Evolutionary conservation across 2,329 filamentous ascomycete species (phyloP).

Genomic region (Ceratocystis huliohia): DNA sequence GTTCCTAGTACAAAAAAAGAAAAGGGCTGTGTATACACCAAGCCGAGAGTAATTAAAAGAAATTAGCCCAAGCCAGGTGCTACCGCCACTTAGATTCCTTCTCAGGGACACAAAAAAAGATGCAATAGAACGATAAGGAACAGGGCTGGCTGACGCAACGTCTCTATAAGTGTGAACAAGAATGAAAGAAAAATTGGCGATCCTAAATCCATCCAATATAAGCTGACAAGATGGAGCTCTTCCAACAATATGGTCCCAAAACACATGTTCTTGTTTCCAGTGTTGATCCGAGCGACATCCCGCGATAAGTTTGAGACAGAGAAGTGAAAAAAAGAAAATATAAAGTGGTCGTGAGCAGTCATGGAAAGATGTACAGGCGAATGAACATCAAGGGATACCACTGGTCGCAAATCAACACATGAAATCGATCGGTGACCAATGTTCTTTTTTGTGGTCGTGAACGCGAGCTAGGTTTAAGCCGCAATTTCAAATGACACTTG

Average conservation of each 20-base stretch:
- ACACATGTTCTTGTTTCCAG: background rate
- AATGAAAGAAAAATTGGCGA: constrained; percentile 7
- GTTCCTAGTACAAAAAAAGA: no score
- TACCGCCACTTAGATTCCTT: background rate
- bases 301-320: background rate
- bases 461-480: constrained; percentile 24
- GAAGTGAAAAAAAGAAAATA: constrained; percentile 11
- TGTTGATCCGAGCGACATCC: background rate
- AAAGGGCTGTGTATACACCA: background rate
- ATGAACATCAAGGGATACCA: constrained; percentile 5
- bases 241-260: background rate
- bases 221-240: background rate
- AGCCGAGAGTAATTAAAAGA: background rate
- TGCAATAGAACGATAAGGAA: no score
- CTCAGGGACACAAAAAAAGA: background rate
- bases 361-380: constrained; percentile 8
- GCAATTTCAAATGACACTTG: constrained; percentile 37
- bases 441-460: constrained; percentile 1
- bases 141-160: background rate
- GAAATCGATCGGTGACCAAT: background rate
- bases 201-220: constrained; percentile 6
- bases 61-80: background rate
- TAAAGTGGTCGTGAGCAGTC: constrained; percentile 11
- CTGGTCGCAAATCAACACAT: background rate
- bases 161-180: constrained; percentile 8